phyloP scores from a whole-genome alignment of 108 stramenopile genomes.

The Nitzschia sp. region DNA sequence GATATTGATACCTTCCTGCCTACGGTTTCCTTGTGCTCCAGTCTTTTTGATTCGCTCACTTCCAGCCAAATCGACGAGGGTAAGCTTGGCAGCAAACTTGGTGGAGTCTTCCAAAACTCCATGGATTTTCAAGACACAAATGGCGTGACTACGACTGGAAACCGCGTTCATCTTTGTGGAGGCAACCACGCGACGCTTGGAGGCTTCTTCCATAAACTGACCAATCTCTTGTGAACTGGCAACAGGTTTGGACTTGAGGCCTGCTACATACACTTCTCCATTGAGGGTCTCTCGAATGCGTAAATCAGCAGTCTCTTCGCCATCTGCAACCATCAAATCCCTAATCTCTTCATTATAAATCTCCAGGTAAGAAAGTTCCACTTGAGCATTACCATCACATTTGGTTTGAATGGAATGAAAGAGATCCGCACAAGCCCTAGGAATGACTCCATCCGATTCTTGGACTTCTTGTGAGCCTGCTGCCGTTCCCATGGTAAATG shows the following conservation, averaged over 20 bases:
- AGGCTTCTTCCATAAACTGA: conserved; percentile 58
- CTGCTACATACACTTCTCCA: conserved; percentile 68
- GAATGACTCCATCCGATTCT: conserved; percentile 83
- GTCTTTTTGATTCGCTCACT: conserved; percentile 94
- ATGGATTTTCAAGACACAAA: conserved; percentile 83
- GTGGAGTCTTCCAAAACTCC: conserved; percentile 45
- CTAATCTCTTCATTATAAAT: conserved; percentile 99
- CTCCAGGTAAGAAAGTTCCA: conserved; percentile 94
- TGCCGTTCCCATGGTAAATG: conserved; percentile 90
- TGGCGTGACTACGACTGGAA: conserved; percentile 86
- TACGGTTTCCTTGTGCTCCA: conserved; percentile 94
- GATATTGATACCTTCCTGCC: conserved; percentile 91
- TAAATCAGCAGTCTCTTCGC: conserved; percentile 47
- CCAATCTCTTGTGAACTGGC: conserved; percentile 51
- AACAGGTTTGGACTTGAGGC: conserved; percentile 54
- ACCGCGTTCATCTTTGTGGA: conserved; percentile 91
- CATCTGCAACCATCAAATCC: conserved; percentile 77
- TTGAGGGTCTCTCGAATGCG: conserved; percentile 48
- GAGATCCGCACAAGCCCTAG: conserved; percentile 91
- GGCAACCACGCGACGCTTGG: conserved; percentile 56
- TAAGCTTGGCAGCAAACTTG: conserved; percentile 79
- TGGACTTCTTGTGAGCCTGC: conserved; percentile 21
- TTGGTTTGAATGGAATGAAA: conserved; percentile 62
- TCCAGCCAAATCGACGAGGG: conserved; percentile 97
- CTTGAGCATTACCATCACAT: conserved; percentile 86